Percentiles rank a stretch among this genome's conserved stretches.
Evolutionary conservation across 1,284 basidiomycete species (phyloP).

Genomic region (Trichosporon ovoides): DNA sequence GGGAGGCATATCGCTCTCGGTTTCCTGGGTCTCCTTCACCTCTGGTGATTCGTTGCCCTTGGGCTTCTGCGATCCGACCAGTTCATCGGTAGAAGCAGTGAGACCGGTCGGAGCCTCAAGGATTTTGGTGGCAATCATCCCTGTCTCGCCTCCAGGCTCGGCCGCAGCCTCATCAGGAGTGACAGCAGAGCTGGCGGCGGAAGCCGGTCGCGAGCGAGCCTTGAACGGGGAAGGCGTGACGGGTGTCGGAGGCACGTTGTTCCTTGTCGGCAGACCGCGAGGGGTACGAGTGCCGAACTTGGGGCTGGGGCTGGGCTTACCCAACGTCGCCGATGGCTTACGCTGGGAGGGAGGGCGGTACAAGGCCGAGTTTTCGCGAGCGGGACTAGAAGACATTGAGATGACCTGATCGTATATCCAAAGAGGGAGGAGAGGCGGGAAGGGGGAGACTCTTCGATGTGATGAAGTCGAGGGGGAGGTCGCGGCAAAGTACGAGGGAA

Average conservation of each 20-base stretch:
- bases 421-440: neutral
- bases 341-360: neutral
- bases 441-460: neutral
- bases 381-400: neutral
- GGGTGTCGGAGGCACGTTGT: neutral
- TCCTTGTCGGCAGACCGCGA: neutral
- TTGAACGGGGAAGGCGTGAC: conserved; percentile 1
- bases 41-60: neutral
- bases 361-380: neutral
- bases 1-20: neutral
- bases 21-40: neutral
- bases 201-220: neutral
- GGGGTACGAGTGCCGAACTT: neutral
- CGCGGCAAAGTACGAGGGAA: neutral
- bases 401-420: neutral
- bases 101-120: neutral
- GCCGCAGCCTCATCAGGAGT: neutral
- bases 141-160: neutral
- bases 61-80: neutral
- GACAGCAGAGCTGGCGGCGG: neutral
- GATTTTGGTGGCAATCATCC: neutral
- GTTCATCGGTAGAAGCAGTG: neutral
- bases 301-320: neutral
- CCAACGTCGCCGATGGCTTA: neutral
- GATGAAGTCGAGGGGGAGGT: neutral